Conservation (phyloP, 2,329 filamentous ascomycete genomes). For the Niveomyces coronatus region DNA sequence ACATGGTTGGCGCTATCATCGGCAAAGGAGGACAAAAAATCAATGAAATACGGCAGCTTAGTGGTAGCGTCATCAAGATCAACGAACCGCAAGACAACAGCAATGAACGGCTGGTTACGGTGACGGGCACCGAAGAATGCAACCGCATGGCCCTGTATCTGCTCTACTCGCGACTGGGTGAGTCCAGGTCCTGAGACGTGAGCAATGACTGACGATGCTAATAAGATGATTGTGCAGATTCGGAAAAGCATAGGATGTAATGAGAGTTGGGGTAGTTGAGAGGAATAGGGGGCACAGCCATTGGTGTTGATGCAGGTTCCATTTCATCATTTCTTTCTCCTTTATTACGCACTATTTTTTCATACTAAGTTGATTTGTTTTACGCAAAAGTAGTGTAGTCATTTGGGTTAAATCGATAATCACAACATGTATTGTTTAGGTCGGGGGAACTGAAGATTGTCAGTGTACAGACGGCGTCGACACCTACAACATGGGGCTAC, state of each 20-base stretch:
- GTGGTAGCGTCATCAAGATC: constrained; percentile 98
- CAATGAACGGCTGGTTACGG: constrained; percentile 94
- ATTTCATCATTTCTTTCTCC: too few relatives aligned
- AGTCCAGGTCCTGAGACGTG: constrained; percentile 23
- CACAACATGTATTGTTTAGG: constrained; percentile 8
- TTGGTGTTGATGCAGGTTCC: too few relatives aligned
- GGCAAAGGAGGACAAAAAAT: constrained; percentile 98
- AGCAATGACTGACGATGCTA: constrained; percentile 9
- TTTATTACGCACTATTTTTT: background rate
- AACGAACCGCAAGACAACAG: constrained; percentile 98
- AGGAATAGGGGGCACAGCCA: too few relatives aligned
- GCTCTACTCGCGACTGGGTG: constrained; percentile 94
- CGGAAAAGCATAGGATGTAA: constrained; percentile 35
- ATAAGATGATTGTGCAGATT: constrained; percentile 23
- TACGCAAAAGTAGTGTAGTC: constrained; percentile 4
- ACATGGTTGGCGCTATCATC: constrained; percentile 99
- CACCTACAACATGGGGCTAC: too few relatives aligned
- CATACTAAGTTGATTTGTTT: background rate
- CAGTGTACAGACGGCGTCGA: too few relatives aligned
- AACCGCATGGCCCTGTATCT: constrained; percentile 99
- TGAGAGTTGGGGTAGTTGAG: background rate
- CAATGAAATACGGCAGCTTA: constrained; percentile 95
- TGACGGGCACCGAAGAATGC: constrained; percentile 94
- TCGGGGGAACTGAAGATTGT: too few relatives aligned
- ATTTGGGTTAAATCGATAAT: constrained; percentile 5